phyloP scores from a whole-genome alignment of 257 asterid genomes.

The Scutellaria minor region DNA sequence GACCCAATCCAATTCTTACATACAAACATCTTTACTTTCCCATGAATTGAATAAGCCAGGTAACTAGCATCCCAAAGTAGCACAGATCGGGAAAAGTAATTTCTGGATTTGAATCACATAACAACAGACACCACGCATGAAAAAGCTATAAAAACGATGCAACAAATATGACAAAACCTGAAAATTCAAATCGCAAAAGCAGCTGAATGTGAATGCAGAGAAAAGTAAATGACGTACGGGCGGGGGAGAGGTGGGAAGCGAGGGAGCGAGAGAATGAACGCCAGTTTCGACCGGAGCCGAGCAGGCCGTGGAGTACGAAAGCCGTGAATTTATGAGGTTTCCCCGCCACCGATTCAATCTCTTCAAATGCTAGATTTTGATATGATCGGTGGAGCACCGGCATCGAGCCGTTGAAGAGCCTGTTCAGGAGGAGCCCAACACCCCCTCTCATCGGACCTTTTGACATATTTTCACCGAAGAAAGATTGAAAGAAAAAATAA shows the following conservation, averaged over 20 bases:
- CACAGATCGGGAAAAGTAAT: too few species aligned
- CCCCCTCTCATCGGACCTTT: slow-evolving; percentile 43
- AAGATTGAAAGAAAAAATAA: too few species aligned
- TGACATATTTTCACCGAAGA: slow-evolving; percentile 39
- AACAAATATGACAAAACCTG: not conserved
- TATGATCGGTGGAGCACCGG: slow-evolving; percentile 50
- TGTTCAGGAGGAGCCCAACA: slow-evolving; percentile 44
- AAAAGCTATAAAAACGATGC: not conserved
- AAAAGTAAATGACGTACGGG: slow-evolving; percentile 43
- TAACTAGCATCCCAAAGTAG: too few species aligned
- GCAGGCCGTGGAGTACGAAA: slow-evolving; percentile 85
- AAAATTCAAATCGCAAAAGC: too few species aligned
- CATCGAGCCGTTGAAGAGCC: slow-evolving; percentile 40
- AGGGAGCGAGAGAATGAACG: slow-evolving; percentile 86
- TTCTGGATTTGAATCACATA: too few species aligned
- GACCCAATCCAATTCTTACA: slow-evolving; percentile 13
- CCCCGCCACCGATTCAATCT: slow-evolving; percentile 57
- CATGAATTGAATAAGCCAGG: not conserved
- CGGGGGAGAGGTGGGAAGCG: slow-evolving; percentile 61
- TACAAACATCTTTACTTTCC: not conserved
- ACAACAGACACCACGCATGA: not conserved
- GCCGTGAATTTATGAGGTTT: slow-evolving; percentile 70
- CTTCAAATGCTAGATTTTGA: slow-evolving; percentile 82
- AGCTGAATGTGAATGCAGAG: not conserved
- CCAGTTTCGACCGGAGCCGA: slow-evolving; percentile 96